Evolutionary conservation across 768 basidiomycete species (phyloP), one percentile per base, ranked within the genome.

Genomic region (Suillus ampliporus): DNA sequence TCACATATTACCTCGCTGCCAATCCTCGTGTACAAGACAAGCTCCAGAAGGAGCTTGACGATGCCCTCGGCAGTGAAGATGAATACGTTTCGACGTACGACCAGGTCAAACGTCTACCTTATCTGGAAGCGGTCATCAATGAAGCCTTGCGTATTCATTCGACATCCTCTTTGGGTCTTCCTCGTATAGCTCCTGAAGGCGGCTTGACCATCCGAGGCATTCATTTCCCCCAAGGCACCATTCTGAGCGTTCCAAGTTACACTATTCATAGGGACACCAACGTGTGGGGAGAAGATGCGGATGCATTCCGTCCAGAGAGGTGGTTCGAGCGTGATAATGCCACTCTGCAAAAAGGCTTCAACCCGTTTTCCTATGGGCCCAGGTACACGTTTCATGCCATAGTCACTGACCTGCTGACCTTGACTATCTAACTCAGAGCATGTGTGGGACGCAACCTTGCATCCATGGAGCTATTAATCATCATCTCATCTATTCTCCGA

Each of bases 401-500:
- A 4, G 23, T 51, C 2, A 40, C 14, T 44, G 35, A 28, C 40
- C 11, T 13, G 15, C 58, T 31, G 14, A 51, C 38, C 61, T 65
- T 61, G 50, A 61, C 40, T 31, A 17, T 46, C 40, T 40, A 9
- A 9, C 17, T 46, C 64, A 90, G 93, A 52, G 90, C 87, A 17
- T 96, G 94, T 71, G 91, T 96, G 21, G 94, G 94, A 10, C 83
- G 89, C 48, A 95, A 95, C 71, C 78, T 94, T 46, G 94, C 94
- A 3, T 85, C 80, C 64, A 79, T 95, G 79, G 92, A 95, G 72
- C 72, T 96, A 23, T 81, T 88, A 69, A 83, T 94, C 59, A 95
- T 97, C 69, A 76, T 94, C 50, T 84, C 91, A n/a, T 91, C 91
- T 3, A 84, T 95, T 66, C 76, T 93, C 72, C 83, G 90, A 31